Base-by-base conservation (phyloP, 1,284 basidiomycete species). In the Puccinia coronata region DNA sequence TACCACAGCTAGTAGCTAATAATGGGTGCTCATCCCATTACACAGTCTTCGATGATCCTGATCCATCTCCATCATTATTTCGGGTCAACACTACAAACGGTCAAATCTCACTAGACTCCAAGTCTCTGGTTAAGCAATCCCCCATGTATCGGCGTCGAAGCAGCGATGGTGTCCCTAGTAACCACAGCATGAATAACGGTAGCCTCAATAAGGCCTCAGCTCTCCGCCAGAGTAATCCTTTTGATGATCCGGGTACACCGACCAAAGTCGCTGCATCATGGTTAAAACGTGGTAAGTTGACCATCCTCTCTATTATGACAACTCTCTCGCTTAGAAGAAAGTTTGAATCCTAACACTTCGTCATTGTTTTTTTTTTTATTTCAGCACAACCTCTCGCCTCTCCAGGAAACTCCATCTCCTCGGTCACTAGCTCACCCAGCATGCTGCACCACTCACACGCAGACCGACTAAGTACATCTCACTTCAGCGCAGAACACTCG, bases 191-290 rank as follows among this genome's bases (percentile, higher is more conserved):
- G 3, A 41, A 39, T 25, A n/a, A n/a, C n/a, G 34, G 55, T 9
- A 55, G 59, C 47, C 49, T 53, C 34, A 71, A n/a, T n/a, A 39
- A 59, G 28, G 55, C 28, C 36, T 36, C 34, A 25, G 39, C 28
- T 23, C 14, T 39, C 36, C 39, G 55, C 8, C n/a, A 2, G 20
- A 73, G 47, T 39, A 51, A 71, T 63, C 65, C 53, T 20, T 55
- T 63, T 61, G 69, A 73, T 16, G 79, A 80, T 12, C 70, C 79
- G 23, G 79, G 79, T 31, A 80, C 79, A 11, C 79, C 79, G 14
- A 80, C 79, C 57, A 80, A 73, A 80, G 59, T 47, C 49, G 51
- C 77, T 23, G 25, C 77, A 25, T 18, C 36, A 25, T 80, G 69
- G 69, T 59, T 80, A n/a, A 73, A 73, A 71, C 36, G 79, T 63